A percentile compares a stretch with the other conserved stretches of the same genome.
phyloP scores from a whole-genome alignment of 2,329 filamentous ascomycete genomes.

The Paraphaeosphaeria sporulosa region DNA sequence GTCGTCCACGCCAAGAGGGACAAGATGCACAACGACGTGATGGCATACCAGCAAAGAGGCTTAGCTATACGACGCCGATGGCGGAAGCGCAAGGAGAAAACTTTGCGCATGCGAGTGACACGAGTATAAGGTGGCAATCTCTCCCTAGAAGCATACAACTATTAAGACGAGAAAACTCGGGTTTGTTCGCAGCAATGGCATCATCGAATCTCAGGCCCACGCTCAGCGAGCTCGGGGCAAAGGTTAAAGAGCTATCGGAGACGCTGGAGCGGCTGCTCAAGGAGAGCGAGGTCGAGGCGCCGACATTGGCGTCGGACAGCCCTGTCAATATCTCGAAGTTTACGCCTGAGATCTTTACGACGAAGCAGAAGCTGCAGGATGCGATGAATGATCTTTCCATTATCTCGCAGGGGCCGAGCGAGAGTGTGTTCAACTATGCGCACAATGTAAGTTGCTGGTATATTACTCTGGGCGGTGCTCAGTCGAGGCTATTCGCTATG shows the following conservation, averaged over 20 bases:
- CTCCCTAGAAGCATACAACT: neutral
- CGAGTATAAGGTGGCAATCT: neutral
- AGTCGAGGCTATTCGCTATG: neutral
- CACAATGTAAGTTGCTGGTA: slow-evolving; percentile 29
- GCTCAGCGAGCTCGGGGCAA: slow-evolving; percentile 54
- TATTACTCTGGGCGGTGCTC: neutral
- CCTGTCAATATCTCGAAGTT: slow-evolving; percentile 52
- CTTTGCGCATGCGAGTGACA: neutral
- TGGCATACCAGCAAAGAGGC: neutral
- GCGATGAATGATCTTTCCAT: slow-evolving; percentile 57
- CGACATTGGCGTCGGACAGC: slow-evolving; percentile 56
- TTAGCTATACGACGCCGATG: slow-evolving; percentile 3
- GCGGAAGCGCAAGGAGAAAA: slow-evolving; percentile 1
- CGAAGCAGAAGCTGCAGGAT: slow-evolving; percentile 56
- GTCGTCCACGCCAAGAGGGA: slow-evolving; percentile 5
- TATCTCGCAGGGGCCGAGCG: slow-evolving; percentile 58
- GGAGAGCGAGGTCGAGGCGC: slow-evolving; percentile 53
- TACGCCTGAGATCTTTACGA: slow-evolving; percentile 54
- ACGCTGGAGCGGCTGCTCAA: slow-evolving; percentile 52
- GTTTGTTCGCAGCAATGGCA: neutral
- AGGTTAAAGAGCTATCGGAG: slow-evolving; percentile 55
- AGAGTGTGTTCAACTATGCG: slow-evolving; percentile 55
- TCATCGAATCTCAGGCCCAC: slow-evolving; percentile 31
- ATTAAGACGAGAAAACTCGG: neutral
- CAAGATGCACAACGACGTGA: slow-evolving; percentile 13